Evolutionary conservation across 1,139 yeast genomes (phyloP).

Genomic region (Suzukiozyma palmioleophila): DNA sequence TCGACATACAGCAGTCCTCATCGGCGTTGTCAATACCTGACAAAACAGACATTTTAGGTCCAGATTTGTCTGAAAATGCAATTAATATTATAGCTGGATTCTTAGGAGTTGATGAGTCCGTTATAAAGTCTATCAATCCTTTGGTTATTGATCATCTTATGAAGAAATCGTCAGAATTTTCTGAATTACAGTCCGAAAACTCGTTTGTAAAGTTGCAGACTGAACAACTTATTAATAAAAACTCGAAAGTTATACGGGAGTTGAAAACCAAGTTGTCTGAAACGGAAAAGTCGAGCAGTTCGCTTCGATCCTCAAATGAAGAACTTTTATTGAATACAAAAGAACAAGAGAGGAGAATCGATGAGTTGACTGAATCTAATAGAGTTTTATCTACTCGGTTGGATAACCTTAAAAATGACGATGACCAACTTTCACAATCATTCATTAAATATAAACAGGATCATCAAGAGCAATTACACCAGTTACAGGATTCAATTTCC

Average conservation of each 20-base stretch:
- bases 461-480: conserved; percentile 30
- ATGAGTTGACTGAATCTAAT: conserved; percentile 12
- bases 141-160: conserved; percentile 31
- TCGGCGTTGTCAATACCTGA: not conserved
- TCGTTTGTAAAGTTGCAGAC: conserved; percentile 47
- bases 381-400: conserved; percentile 1
- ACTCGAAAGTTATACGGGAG: conserved; percentile 23
- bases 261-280: conserved; percentile 19
- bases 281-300: conserved; percentile 8
- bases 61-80: not conserved
- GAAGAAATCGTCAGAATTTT: conserved; percentile 43
- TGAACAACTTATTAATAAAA: conserved; percentile 40
- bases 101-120: conserved; percentile 16
- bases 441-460: conserved; percentile 1
- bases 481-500: conserved; percentile 33
- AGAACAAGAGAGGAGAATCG: conserved; percentile 13
- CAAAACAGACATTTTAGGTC: not conserved
- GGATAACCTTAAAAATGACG: not conserved
- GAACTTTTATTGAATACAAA: conserved; percentile 18
- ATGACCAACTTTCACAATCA: not conserved
- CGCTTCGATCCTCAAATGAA: conserved; percentile 19
- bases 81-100: conserved; percentile 22
- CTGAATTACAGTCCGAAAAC: conserved; percentile 48
- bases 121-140: conserved; percentile 12
- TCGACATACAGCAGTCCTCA: not conserved